phyloP scores from a whole-genome alignment of 176 grass and related monocot species.

The Phoenix dactylifera region DNA sequence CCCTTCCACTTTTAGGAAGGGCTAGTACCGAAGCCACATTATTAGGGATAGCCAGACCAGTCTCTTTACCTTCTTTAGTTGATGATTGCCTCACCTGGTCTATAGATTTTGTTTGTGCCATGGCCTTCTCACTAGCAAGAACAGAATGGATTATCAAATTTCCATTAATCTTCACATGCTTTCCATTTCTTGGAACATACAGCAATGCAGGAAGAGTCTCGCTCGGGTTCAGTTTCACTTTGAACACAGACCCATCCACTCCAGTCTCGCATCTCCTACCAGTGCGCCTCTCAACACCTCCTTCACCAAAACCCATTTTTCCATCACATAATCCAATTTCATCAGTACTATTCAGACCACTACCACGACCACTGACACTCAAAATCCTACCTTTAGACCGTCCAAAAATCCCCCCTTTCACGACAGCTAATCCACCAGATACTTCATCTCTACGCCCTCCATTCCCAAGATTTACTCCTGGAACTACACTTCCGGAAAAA shows the following conservation, averaged over 20 bases:
- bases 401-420: conserved; percentile 34
- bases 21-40: conserved; percentile 31
- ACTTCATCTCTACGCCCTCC: conserved; percentile 22
- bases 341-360: conserved; percentile 28
- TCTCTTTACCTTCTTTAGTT: conserved; percentile 42
- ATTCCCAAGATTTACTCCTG: conserved; percentile 40
- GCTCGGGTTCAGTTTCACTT: conserved; percentile 30
- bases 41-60: conserved; percentile 47
- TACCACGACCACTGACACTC: conserved; percentile 34
- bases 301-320: conserved; percentile 4
- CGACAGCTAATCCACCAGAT: not conserved
- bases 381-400: conserved; percentile 45
- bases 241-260: conserved; percentile 21
- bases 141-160: conserved; percentile 99
- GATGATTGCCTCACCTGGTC: conserved; percentile 19
- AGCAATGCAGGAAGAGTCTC: conserved; percentile 83
- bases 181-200: conserved; percentile 96
- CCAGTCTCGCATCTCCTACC: conserved; percentile 9
- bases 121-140: conserved; percentile 77
- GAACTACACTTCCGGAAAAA: conserved; percentile 47
- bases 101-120: conserved; percentile 36
- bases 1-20: conserved; percentile 31
- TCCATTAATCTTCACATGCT: conserved; percentile 94
- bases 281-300: not conserved
- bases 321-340: conserved; percentile 13